These are phyloP conservation scores for Starmera dryadoides DNA, from an alignment of 805 yeast genomes.

Conservation along the genomic window DNA sequence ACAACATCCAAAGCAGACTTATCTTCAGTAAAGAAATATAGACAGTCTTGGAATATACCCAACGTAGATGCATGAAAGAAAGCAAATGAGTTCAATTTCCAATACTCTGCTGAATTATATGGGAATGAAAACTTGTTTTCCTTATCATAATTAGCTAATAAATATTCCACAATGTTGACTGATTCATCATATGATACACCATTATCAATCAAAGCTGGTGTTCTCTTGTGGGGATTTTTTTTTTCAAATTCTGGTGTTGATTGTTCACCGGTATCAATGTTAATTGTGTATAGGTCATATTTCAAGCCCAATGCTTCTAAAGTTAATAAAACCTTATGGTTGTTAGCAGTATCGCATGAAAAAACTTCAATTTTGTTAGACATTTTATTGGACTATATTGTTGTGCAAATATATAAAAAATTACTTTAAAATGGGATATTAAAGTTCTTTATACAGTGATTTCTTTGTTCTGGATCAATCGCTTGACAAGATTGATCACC, in stretches of 20 bases:
- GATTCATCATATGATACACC: slow-evolving; percentile 24
- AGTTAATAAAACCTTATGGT: slow-evolving; percentile 24
- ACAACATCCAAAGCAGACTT: slow-evolving; percentile 41
- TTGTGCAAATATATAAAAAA: too few species aligned
- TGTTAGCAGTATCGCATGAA: slow-evolving; percentile 25
- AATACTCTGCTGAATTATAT: slow-evolving; percentile 33
- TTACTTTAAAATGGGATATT: too few species aligned
- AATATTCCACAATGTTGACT: slow-evolving; percentile 40
- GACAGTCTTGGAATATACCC: slow-evolving; percentile 56
- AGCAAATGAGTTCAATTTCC: slow-evolving; percentile 38
- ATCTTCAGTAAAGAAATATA: slow-evolving; percentile 38
- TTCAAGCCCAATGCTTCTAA: slow-evolving; percentile 22
- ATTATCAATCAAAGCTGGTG: slow-evolving; percentile 38
- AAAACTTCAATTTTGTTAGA: background rate
- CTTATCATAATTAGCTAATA: slow-evolving; percentile 49
- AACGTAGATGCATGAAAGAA: slow-evolving; percentile 46
- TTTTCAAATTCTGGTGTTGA: slow-evolving; percentile 42
- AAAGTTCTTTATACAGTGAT: too few species aligned
- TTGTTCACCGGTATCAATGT: slow-evolving; percentile 32
- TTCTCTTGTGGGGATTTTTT: slow-evolving; percentile 48
- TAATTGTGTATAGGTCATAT: slow-evolving; percentile 26
- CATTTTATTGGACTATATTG: background rate
- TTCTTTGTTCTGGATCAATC: too few species aligned
- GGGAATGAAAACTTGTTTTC: slow-evolving; percentile 29
- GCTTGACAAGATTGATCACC: too few species aligned